Evolutionary conservation across 352 stramenopile genomes (phyloP).

Genomic region (Peronospora belbahrii): DNA sequence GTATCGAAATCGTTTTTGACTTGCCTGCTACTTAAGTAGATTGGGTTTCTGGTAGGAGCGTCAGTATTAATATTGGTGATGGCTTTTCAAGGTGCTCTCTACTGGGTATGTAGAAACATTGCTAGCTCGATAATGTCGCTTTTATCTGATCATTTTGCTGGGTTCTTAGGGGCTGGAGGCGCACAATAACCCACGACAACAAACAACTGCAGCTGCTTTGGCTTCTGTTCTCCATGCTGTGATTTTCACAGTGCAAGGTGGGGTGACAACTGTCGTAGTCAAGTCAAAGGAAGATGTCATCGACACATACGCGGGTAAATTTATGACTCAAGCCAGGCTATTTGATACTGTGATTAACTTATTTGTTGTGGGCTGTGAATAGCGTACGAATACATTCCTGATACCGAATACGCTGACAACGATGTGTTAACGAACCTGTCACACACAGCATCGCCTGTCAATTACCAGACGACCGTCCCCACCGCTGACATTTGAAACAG

Average conservation of each 20-base stretch:
- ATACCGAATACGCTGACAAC: slow-evolving; percentile 41
- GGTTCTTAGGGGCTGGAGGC: slow-evolving; percentile 34
- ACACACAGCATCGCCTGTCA: slow-evolving; percentile 35
- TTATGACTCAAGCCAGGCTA: neutral
- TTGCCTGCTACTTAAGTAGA: slow-evolving; percentile 27
- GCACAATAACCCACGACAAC: slow-evolving; percentile 19
- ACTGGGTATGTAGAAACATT: slow-evolving; percentile 35
- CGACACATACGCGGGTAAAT: slow-evolving; percentile 74
- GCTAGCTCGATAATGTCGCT: neutral
- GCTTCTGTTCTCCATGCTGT: slow-evolving; percentile 40
- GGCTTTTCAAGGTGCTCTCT: slow-evolving; percentile 58
- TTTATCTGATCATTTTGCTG: neutral
- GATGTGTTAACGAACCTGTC: slow-evolving; percentile 32
- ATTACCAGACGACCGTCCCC: slow-evolving; percentile 48
- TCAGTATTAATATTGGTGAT: slow-evolving; percentile 61
- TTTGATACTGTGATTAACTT: neutral
- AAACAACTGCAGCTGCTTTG: slow-evolving; percentile 32
- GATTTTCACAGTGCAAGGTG: slow-evolving; percentile 58
- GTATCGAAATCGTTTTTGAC: neutral
- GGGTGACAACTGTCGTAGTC: slow-evolving; percentile 50
- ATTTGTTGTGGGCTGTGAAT: neutral
- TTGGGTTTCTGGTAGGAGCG: slow-evolving; percentile 62
- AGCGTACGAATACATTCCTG: slow-evolving; percentile 83
- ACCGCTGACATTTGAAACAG: slow-evolving; percentile 54
- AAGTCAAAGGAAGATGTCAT: slow-evolving; percentile 81